Evolutionary conservation across 2,329 filamentous ascomycete species (phyloP).

Genomic region (Eurotiales sp.): DNA sequence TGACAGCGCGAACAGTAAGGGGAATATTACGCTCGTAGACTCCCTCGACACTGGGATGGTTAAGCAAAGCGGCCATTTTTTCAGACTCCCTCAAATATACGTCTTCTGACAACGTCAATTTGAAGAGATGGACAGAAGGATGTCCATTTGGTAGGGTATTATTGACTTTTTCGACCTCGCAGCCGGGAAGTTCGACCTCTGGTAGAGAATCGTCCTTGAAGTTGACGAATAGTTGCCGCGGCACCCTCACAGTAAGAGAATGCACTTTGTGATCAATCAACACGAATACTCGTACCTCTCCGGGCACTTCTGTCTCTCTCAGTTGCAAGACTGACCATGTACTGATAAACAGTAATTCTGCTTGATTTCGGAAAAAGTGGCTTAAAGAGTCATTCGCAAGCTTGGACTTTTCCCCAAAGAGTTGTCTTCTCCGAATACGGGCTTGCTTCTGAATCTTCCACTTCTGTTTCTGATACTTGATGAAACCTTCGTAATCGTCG

Average conservation of each 20-base stretch:
- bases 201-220: slow-evolving; percentile 83
- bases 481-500: slow-evolving; percentile 81
- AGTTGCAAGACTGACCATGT: slow-evolving; percentile 95
- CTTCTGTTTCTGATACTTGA: slow-evolving; percentile 95
- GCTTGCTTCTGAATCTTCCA: slow-evolving; percentile 98
- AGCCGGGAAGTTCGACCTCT: slow-evolving; percentile 80
- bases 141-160: slow-evolving; percentile 94
- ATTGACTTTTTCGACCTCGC: slow-evolving; percentile 86
- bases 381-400: slow-evolving; percentile 60
- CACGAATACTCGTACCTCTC: slow-evolving; percentile 82
- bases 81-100: slow-evolving; percentile 80
- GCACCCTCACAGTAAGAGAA: slow-evolving; percentile 80
- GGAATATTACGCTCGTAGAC: slow-evolving; percentile 95
- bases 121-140: slow-evolving; percentile 89
- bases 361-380: slow-evolving; percentile 82
- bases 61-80: slow-evolving; percentile 78
- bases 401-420: slow-evolving; percentile 81
- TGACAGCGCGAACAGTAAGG: slow-evolving; percentile 76
- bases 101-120: slow-evolving; percentile 83
- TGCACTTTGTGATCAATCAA: slow-evolving; percentile 93
- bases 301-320: slow-evolving; percentile 74
- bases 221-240: slow-evolving; percentile 86
- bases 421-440: slow-evolving; percentile 74
- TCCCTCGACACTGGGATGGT: slow-evolving; percentile 90
- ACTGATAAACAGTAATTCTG: slow-evolving; percentile 81